phyloP scores from a whole-genome alignment of 2,329 filamentous ascomycete genomes.

The Trichoderma cornu-damae region DNA sequence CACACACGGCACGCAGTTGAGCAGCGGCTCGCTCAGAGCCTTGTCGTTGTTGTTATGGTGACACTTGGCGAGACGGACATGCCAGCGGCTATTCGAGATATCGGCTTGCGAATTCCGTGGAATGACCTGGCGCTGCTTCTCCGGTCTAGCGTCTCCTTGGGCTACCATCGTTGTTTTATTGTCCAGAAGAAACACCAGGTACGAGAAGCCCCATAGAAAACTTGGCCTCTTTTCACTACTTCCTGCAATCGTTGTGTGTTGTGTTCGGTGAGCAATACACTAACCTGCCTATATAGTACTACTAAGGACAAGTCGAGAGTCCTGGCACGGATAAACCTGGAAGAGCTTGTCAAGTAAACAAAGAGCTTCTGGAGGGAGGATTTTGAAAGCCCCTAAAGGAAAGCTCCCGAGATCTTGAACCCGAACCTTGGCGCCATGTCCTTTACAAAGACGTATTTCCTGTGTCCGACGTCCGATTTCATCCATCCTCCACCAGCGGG shows the following conservation, averaged over 20 bases:
- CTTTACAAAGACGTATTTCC: constrained; percentile 9
- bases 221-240: neutral
- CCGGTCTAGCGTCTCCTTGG: neutral
- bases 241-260: neutral
- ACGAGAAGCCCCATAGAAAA: too few relatives aligned
- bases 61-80: neutral
- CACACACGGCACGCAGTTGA: neutral
- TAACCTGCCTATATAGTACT: too few relatives aligned
- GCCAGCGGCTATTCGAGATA: neutral
- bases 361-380: neutral
- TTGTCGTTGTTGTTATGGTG: neutral
- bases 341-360: neutral
- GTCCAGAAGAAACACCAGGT: too few relatives aligned
- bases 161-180: neutral
- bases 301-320: neutral
- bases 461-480: neutral
- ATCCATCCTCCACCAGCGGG: neutral
- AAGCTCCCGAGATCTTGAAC: too few relatives aligned
- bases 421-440: neutral
- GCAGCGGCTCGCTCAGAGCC: neutral
- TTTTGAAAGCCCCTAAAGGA: neutral
- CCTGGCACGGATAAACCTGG: neutral
- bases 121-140: neutral
- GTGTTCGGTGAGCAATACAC: neutral
- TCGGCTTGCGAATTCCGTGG: neutral